Evolutionary conservation across 768 basidiomycete genomes (phyloP), one percentile per base, ranked within the genome.

Genomic region (Russula dissimulans): DNA sequence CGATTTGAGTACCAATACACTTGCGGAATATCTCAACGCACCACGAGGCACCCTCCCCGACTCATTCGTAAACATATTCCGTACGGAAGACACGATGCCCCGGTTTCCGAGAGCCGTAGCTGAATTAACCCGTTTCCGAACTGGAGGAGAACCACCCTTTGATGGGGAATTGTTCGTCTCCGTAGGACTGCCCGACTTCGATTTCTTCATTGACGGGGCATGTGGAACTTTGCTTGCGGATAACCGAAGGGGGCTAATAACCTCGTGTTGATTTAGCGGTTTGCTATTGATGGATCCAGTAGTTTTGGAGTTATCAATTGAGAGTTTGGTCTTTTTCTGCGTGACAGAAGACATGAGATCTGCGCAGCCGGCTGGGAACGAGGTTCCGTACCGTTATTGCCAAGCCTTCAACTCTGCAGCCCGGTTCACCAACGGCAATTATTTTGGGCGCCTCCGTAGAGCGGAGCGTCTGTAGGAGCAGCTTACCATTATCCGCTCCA

Each of bases 381-480:
- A 2, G 12, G 22, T 9, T 26, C 68, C 75, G 45, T 61, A 82
- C 86, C 75, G 86, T 84, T 36, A 86, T 77, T 54, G 76, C 73
- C 31, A 89, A 76, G 38, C 77, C 78, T 59, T 78, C 74, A 17
- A 90, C 73, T 8, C 77, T 71, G 59, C 69, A 73, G 9, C 76
- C 78, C 36, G 63, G 71, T 36, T 80, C 77, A 60, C 81, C 81
- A 10, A 89, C 69, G 8, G 68, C 65, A 52, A 87, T 74, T 5
- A 71, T 66, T 67, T 79, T 86, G 0, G 85, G 82, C 61, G 82
- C 83, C 63, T 90, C 86, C 41, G 86, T 70, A 15, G 80, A 76
- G 36, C 88, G 82, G 18, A 89, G 72, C 64, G 87, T 85, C 34
- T 86, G 69, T 26, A 85, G 68, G 22, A 87, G 69, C n/a, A 90